Percentiles rank a stretch among this genome's conserved stretches.
Evolutionary conservation across 1,284 basidiomycete genomes (phyloP).

Genomic region (Meripilus lineatus): DNA sequence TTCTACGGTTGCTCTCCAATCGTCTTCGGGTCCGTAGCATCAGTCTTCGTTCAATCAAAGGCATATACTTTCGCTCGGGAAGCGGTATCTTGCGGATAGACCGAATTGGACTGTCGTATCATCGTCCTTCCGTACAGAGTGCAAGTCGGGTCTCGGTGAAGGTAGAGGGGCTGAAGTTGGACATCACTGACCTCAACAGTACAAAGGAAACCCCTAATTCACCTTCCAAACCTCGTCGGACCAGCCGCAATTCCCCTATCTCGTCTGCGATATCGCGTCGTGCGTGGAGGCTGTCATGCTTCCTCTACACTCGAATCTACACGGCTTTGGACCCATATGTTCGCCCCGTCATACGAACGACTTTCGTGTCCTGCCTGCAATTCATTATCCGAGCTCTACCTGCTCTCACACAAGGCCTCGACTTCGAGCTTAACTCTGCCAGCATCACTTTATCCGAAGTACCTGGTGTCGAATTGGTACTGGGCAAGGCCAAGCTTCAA

Average conservation of each 20-base stretch:
- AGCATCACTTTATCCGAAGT: conserved; percentile 44
- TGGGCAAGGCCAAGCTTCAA: conserved; percentile 48
- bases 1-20: conserved; percentile 51
- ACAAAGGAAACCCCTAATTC: neutral
- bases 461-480: conserved; percentile 44
- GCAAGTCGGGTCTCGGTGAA: conserved; percentile 52
- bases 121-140: conserved; percentile 38
- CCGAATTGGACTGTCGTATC: conserved; percentile 57
- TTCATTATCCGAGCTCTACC: conserved; percentile 60
- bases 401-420: conserved; percentile 55
- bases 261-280: conserved; percentile 2
- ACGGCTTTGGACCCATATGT: conserved; percentile 50
- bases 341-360: conserved; percentile 54
- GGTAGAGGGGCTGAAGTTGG: conserved; percentile 55
- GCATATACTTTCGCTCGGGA: conserved; percentile 60
- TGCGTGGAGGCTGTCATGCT: neutral
- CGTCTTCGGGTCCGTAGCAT: conserved; percentile 65
- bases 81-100: conserved; percentile 53
- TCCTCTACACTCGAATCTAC: conserved; percentile 30
- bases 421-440: conserved; percentile 58
- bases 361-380: conserved; percentile 50
- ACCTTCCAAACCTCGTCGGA: conserved; percentile 1
- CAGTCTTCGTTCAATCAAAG: conserved; percentile 70
- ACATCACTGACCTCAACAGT: conserved; percentile 34
- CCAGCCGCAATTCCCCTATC: conserved; percentile 4